Evolutionary conservation across 1,284 basidiomycete species (phyloP), one percentile per base, ranked within the genome.

Genomic region (Ganoderma leucocontextum): DNA sequence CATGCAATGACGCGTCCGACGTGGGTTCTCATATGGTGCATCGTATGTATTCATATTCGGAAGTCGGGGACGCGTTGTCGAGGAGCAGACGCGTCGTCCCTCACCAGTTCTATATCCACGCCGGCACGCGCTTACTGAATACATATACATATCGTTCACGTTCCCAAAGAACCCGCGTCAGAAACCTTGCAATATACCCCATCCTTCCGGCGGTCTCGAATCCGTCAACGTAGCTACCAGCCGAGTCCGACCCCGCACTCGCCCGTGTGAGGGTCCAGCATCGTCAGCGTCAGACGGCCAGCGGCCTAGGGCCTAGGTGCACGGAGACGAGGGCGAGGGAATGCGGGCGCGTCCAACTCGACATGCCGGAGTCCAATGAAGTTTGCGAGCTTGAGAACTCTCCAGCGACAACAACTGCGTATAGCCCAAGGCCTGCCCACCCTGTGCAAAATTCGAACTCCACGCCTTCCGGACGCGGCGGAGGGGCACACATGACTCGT

Each of bases 401-500:
- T 2, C 4, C 41, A 42, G 41, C 22, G 22, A 25, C 52, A 25
- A 17, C 10, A 25, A 17, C 10, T 25, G 52, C 52, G 52, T 33
- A 53, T 33, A 15, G 47, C 22, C n/a, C 47, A 49, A 22, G 10
- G 22, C 47, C 47, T 52, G 29, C 52, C 52, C 25, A 53, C 52
- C 29, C 52, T 29, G 52, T 7, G 52, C 29, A 33, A 33, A 15
- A 33, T 17, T 33, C 49, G 49, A 47, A 47, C 49, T 29, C 25
- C 25, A n/a, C 22, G 49, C 49, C 49, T 52, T 52, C 22, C 29
- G 52, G 62, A 64, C 60, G 67, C 67, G 60, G 65, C 67, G 67
- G 67, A 61, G 60, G 55, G 17, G 35, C 60, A 66, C 70, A 69
- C 70, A 71, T 71, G 70, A 71, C 65, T 57, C 42, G 57, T 29